A percentile compares a stretch with the other conserved stretches of the same genome.
phyloP scores from a whole-genome alignment of 2,329 filamentous ascomycete species.

The Fusarium sp. region DNA sequence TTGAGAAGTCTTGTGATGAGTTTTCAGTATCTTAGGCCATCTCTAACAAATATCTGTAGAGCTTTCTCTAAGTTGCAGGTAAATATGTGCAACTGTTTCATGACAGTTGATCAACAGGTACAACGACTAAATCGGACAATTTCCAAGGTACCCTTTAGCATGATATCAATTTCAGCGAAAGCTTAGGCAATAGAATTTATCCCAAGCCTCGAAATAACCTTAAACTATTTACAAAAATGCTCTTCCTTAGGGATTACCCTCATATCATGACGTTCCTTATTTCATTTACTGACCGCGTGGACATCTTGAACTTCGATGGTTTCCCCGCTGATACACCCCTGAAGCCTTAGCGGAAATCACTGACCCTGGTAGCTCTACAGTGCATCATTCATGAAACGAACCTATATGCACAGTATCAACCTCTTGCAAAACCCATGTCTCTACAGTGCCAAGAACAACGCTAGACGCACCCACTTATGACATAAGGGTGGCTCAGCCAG shows the following conservation, averaged over 20 bases:
- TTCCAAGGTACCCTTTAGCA: background rate
- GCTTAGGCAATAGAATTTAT: background rate
- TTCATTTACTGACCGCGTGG: constrained; percentile 12
- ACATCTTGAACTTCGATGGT: constrained; percentile 21
- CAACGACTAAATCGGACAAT: background rate
- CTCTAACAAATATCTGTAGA: background rate
- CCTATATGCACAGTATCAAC: constrained; percentile 4
- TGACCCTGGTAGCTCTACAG: constrained; percentile 26
- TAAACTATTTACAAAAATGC: background rate
- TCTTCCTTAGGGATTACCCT: background rate
- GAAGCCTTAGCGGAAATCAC: constrained; percentile 24
- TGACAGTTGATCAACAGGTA: constrained; percentile 12
- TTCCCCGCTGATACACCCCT: constrained; percentile 40
- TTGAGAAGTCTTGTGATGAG: background rate
- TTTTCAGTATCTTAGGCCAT: background rate
- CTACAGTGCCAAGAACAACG: constrained; percentile 26
- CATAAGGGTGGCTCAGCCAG: constrained; percentile 46
- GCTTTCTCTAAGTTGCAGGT: background rate
- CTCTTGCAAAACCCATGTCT: background rate
- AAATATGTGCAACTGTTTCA: constrained; percentile 3
- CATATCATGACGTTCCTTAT: background rate
- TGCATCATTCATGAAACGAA: background rate
- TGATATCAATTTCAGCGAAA: background rate
- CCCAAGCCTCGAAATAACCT: background rate
- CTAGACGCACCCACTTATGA: constrained; percentile 39